phyloP scores from a whole-genome alignment of 176 grass and related monocot genomes.

The Cenchrus purpureus region DNA sequence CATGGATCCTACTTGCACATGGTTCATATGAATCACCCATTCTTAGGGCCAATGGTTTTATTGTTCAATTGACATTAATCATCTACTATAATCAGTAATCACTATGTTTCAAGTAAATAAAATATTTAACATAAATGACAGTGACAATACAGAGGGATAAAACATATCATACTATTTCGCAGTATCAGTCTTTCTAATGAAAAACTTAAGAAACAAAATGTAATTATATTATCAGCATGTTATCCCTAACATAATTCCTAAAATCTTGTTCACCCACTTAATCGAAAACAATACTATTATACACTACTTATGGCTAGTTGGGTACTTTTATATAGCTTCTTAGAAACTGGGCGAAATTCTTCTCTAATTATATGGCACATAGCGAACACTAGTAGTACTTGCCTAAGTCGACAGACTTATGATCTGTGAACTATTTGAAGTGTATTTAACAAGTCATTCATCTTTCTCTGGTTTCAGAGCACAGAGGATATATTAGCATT shows the following conservation, averaged over 20 bases:
- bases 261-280: not conserved
- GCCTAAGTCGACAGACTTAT: not conserved
- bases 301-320: slow-evolving; percentile 1
- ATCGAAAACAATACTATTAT: slow-evolving; percentile 22
- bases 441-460: slow-evolving; percentile 20
- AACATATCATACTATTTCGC: slow-evolving; percentile 17
- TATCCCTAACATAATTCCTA: not conserved
- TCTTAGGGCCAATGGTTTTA: slow-evolving; percentile 18
- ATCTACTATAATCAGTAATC: slow-evolving; percentile 26
- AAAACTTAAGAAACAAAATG: slow-evolving; percentile 11
- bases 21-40: slow-evolving; percentile 14
- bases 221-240: slow-evolving; percentile 7
- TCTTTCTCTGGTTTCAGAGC: not conserved
- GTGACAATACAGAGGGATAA: not conserved
- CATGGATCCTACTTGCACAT: slow-evolving; percentile 26
- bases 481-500: slow-evolving; percentile 22
- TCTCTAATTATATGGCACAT: slow-evolving; percentile 9
- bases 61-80: not conserved
- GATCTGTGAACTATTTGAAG: not conserved
- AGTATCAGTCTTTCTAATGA: slow-evolving; percentile 12
- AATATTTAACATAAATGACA: slow-evolving; percentile 14
- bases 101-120: slow-evolving; percentile 24
- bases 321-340: not conserved
- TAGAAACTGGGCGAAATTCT: not conserved
- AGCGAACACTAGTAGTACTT: not conserved